Conservation (phyloP, 345 rosid species). For the Aurinia saxatilis region DNA sequence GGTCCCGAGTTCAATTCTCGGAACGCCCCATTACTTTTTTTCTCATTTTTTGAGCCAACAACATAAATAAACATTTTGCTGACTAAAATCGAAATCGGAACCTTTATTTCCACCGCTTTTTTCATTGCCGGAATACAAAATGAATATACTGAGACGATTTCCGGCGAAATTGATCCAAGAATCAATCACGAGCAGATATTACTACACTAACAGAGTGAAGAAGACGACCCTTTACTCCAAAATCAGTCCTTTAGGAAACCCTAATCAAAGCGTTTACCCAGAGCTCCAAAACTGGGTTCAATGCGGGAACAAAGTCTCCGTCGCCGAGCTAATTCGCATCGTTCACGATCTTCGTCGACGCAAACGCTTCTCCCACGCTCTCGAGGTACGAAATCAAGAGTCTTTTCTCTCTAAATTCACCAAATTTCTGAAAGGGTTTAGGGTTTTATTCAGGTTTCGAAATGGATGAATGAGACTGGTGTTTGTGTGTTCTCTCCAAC, state of each 20-base stretch:
- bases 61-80: too few relatives aligned
- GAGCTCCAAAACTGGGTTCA: conserved; percentile 73
- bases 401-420: neutral
- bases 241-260: conserved; percentile 76
- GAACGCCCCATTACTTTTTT: too few relatives aligned
- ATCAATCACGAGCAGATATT: conserved; percentile 31
- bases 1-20: conserved; percentile 94
- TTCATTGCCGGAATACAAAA: conserved; percentile 6
- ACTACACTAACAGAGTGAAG: conserved; percentile 53
- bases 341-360: conserved; percentile 76
- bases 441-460: conserved; percentile 47
- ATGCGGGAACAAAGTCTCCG: conserved; percentile 50
- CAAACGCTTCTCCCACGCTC: conserved; percentile 74
- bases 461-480: conserved; percentile 67
- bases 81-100: neutral
- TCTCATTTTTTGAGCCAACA: too few relatives aligned
- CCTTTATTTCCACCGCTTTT: neutral
- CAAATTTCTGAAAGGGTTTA: neutral
- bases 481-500: conserved; percentile 47
- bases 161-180: conserved; percentile 31
- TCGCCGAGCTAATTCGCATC: conserved; percentile 78
- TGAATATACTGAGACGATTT: conserved; percentile 16
- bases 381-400: conserved; percentile 39
- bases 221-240: conserved; percentile 58
- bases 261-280: conserved; percentile 43